Percentiles rank a stretch among this genome's conserved stretches.
phyloP scores from a whole-genome alignment of 2,329 filamentous ascomycete genomes.

The Emydomyces testavorans region DNA sequence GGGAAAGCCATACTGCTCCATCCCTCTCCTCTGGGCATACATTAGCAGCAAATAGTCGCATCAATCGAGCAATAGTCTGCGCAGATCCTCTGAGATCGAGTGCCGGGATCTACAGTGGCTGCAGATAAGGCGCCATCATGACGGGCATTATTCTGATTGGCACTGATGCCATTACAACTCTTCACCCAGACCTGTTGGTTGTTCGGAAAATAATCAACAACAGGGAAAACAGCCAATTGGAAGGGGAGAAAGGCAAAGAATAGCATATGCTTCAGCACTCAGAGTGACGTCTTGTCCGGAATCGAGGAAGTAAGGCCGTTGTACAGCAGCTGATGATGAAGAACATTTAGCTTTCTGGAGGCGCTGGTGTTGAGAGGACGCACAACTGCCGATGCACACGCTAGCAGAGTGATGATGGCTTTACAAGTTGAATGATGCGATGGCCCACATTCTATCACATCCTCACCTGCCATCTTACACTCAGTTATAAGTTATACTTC shows the following conservation, averaged over 20 bases:
- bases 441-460: too few relatives aligned
- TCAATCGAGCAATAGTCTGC: conserved; percentile 10
- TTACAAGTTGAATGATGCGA: too few relatives aligned
- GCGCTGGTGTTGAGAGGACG: conserved; percentile 1
- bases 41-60: conserved; percentile 11
- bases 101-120: conserved; percentile 11
- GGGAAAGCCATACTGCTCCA: too few relatives aligned
- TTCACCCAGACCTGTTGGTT: conserved; percentile 2
- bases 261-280: too few relatives aligned
- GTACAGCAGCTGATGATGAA: neutral
- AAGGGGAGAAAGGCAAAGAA: neutral
- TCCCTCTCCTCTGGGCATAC: too few relatives aligned
- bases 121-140: conserved; percentile 8
- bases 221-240: neutral
- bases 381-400: too few relatives aligned
- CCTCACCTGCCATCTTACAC: too few relatives aligned
- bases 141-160: conserved; percentile 3
- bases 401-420: too few relatives aligned
- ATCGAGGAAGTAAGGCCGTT: neutral
- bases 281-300: conserved; percentile 2
- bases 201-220: neutral
- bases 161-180: neutral
- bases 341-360: neutral
- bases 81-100: conserved; percentile 9
- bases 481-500: too few relatives aligned